Evolutionary conservation across 2,329 filamentous ascomycete genomes (phyloP), one percentile per base, ranked within the genome.

Genomic region (Stachybotrys echinatus): DNA sequence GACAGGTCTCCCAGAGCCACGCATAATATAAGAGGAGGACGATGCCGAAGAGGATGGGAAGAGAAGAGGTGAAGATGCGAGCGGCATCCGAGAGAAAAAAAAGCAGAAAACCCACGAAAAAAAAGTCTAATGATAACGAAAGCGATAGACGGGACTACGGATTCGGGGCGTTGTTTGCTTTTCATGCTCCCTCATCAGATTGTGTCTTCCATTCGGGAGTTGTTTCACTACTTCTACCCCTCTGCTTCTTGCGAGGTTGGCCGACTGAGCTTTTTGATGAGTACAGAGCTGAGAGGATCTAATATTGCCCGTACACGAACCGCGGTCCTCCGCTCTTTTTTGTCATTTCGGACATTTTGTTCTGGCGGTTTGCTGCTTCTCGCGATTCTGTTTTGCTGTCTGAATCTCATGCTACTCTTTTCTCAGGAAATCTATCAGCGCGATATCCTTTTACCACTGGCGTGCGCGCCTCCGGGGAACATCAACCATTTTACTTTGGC

Each of bases 221-320:
- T 69, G 58, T 61, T 56, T 59, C 48, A 55, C 60, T 56, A 61
- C 65, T 62, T 60, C 45, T 56, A 61, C 65, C 61, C 65, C 71
- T 75, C 72, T 74, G 70, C 73, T 77, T 75, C 73, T 75, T 56
- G 61, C 61, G 68, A 75, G 72, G 73, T 76, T 76, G 74, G 73
- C 71, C 68, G 68, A 72, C 66, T 69, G 51, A 59, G 38, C 27
- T 69, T 72, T n/a, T 66, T 71, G 69, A 71, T 70, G 68, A 68
- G 63, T 61, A 65, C 60, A 55, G 66, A 67, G 66, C 66, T 27
- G 69, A 65, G 68, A 71, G 69, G 70, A 61, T 60, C 49, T 66
- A 61, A 63, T 63, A 38, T 48, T 37, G n/a, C 54, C 55, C 57
- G 54, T 53, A 54, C 42, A 55, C 52, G 57, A 58, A 56, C 52